Evolutionary conservation across 345 rosid genomes (phyloP).

Genomic region (Aegle marmelos): DNA sequence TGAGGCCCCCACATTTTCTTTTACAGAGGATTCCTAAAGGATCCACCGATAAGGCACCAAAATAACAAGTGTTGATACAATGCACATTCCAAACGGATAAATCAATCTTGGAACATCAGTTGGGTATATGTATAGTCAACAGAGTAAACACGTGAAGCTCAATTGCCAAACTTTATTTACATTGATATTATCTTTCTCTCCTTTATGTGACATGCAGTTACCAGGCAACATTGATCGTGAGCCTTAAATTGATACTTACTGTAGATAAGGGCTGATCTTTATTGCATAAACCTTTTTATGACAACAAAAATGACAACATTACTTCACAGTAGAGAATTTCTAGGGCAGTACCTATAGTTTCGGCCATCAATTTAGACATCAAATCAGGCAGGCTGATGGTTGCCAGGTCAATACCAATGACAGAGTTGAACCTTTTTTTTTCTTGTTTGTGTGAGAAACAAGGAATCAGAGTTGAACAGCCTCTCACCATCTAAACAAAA

Average conservation of each 20-base stretch:
- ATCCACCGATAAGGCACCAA: constrained; percentile 3
- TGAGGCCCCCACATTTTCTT: not conserved
- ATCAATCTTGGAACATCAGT: constrained; percentile 3
- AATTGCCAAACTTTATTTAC: not conserved
- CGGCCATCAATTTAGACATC: not conserved
- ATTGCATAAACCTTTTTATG: not conserved
- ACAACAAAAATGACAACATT: too few relatives aligned
- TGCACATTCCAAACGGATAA: constrained; percentile 1
- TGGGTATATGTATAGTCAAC: not conserved
- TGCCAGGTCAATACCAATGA: not conserved
- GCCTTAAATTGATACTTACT: not conserved
- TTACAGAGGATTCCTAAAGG: not conserved
- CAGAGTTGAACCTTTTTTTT: not conserved
- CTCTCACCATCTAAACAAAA: constrained; percentile 5
- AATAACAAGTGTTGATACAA: not conserved
- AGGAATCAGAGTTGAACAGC: not conserved
- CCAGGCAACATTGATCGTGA: not conserved
- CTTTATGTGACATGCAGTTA: not conserved
- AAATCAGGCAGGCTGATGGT: not conserved
- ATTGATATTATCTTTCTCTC: not conserved
- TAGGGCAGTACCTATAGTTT: not conserved
- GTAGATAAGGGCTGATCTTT: not conserved
- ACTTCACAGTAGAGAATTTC: not conserved
- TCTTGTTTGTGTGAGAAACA: not conserved
- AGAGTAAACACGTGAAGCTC: not conserved